Conservation (phyloP, 352 stramenopile species). For the Phytophthora sp. region DNA sequence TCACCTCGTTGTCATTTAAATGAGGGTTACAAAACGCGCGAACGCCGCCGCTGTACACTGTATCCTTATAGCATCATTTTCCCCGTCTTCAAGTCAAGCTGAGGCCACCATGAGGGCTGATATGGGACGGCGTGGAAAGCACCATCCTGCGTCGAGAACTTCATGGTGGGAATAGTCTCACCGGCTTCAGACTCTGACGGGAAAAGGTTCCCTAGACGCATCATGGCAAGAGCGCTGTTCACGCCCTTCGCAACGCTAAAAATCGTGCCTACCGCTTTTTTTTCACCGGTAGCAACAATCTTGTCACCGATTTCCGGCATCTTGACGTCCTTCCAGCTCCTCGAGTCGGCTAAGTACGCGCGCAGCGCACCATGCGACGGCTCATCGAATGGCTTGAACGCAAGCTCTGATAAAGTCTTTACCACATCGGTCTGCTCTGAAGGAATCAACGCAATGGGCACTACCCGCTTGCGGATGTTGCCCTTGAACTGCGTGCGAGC, state of each 20-base stretch:
- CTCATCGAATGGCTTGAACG: conserved; percentile 67
- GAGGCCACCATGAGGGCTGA: conserved; percentile 78
- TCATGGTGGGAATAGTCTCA: conserved; percentile 44
- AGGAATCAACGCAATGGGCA: conserved; percentile 78
- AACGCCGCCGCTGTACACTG: conserved; percentile 5
- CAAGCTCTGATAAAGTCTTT: conserved; percentile 51
- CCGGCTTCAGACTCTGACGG: conserved; percentile 46
- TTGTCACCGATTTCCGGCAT: conserved; percentile 47
- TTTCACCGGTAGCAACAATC: conserved; percentile 58
- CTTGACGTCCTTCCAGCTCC: conserved; percentile 30
- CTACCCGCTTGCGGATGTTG: conserved; percentile 83
- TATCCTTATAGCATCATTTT: conserved; percentile 68
- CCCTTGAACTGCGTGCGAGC: conserved; percentile 94
- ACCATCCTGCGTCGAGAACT: conserved; percentile 73
- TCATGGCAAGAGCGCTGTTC: conserved; percentile 70
- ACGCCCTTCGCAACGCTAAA: conserved; percentile 54
- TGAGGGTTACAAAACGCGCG: conserved; percentile 25
- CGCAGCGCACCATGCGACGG: conserved; percentile 45
- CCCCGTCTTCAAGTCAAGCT: conserved; percentile 70
- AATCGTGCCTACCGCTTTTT: conserved; percentile 70
- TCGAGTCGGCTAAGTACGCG: conserved; percentile 48
- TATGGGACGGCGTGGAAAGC: conserved; percentile 74
- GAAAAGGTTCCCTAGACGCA: conserved; percentile 74
- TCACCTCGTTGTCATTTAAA: neutral
- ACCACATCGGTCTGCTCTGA: conserved; percentile 54